These are phyloP conservation scores for Immersiporthe knoxdaviesiana DNA, from an alignment of 2,329 filamentous ascomycete species.

Conservation along the genomic window DNA sequence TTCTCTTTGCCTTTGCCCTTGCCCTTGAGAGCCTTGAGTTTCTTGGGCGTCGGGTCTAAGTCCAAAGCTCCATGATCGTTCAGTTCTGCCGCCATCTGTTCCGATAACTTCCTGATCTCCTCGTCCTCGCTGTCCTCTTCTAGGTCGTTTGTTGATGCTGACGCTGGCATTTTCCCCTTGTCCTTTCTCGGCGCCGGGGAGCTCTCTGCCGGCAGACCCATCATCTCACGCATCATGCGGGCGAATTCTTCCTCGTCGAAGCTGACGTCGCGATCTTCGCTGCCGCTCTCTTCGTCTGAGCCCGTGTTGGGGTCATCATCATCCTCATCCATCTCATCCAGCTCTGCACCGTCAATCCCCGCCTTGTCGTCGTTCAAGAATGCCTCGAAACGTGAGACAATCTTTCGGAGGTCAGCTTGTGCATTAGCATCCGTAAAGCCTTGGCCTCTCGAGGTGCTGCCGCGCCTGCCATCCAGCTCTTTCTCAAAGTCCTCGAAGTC, in stretches of 20 bases:
- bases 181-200: slow-evolving; percentile 12
- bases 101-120: slow-evolving; percentile 67
- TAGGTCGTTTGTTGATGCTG: background rate
- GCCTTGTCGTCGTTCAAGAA: slow-evolving; percentile 88
- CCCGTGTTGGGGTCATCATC: slow-evolving; percentile 50
- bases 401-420: slow-evolving; percentile 81
- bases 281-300: slow-evolving; percentile 55
- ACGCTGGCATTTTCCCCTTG: slow-evolving; percentile 16
- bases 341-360: slow-evolving; percentile 75
- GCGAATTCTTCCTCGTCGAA: slow-evolving; percentile 87
- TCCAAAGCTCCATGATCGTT: slow-evolving; percentile 69
- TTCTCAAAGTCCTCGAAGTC: slow-evolving; percentile 86
- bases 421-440: slow-evolving; percentile 66
- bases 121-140: slow-evolving; percentile 54
- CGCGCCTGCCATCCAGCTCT: slow-evolving; percentile 64
- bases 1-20: slow-evolving; percentile 27
- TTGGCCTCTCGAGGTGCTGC: slow-evolving; percentile 41
- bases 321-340: slow-evolving; percentile 72
- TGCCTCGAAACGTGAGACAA: slow-evolving; percentile 90
- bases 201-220: slow-evolving; percentile 60
- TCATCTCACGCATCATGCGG: slow-evolving; percentile 89
- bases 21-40: slow-evolving; percentile 38
- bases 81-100: slow-evolving; percentile 74
- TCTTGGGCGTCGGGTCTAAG: slow-evolving; percentile 46
- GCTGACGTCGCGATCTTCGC: slow-evolving; percentile 74